Percentiles rank a stretch among this genome's conserved stretches.
Conservation (phyloP, 805 yeast species). For the Sporopachydermia lactativora region DNA sequence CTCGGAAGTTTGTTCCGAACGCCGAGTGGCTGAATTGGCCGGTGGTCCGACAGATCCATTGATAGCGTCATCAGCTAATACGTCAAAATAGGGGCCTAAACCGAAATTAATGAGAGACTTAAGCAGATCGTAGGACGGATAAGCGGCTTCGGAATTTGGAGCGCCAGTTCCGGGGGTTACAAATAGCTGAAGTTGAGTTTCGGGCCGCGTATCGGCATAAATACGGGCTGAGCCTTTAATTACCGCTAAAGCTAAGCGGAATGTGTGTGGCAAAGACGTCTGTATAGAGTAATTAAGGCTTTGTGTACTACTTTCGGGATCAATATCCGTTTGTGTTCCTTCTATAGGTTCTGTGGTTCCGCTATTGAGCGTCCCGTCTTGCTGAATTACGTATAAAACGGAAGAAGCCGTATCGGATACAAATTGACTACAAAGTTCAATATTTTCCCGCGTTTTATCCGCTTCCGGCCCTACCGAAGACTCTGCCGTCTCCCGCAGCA, state of each 20-base stretch:
- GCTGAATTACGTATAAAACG: too few relatives aligned
- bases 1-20: slow-evolving; percentile 6
- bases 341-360: too few relatives aligned
- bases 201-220: slow-evolving; percentile 7
- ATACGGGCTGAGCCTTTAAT: slow-evolving; percentile 12
- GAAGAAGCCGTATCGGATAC: too few relatives aligned
- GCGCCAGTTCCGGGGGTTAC: slow-evolving; percentile 19
- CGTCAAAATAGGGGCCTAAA: slow-evolving; percentile 56
- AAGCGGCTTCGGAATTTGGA: slow-evolving; percentile 3
- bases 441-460: too few relatives aligned
- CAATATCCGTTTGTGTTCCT: too few relatives aligned
- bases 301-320: too few relatives aligned
- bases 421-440: too few relatives aligned
- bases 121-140: slow-evolving; percentile 36
- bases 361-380: too few relatives aligned
- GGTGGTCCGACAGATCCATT: slow-evolving; percentile 5
- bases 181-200: slow-evolving; percentile 21
- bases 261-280: neutral
- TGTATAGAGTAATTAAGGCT: neutral
- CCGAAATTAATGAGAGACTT: slow-evolving; percentile 48
- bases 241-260: slow-evolving; percentile 10
- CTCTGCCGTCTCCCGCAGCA: too few relatives aligned
- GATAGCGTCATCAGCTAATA: slow-evolving; percentile 18
- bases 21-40: slow-evolving; percentile 3
- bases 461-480: too few relatives aligned